phyloP scores from a whole-genome alignment of 1,139 yeast genomes.

The Geotrichum carabidarum region DNA sequence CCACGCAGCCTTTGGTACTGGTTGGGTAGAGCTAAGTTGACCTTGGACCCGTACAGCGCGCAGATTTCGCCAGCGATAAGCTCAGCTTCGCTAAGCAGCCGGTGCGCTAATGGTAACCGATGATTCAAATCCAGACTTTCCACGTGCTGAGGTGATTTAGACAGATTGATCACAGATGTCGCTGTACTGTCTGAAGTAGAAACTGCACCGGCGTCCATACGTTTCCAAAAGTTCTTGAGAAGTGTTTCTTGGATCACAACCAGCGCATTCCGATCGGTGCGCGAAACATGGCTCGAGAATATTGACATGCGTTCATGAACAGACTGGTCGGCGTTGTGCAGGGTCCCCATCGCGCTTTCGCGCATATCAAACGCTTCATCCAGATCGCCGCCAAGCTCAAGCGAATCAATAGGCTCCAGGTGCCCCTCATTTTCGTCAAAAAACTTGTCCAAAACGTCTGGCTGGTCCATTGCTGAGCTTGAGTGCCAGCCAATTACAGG shows the following conservation, averaged over 20 bases:
- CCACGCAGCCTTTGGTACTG: slow-evolving; percentile 13
- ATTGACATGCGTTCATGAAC: not conserved
- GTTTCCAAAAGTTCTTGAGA: slow-evolving; percentile 16
- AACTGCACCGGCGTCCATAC: slow-evolving; percentile 18
- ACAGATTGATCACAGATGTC: not conserved
- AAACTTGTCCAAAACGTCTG: slow-evolving; percentile 16
- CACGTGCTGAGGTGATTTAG: not conserved
- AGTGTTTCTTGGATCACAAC: slow-evolving; percentile 7
- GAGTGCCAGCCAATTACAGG: slow-evolving; percentile 6
- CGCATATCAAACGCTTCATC: not conserved
- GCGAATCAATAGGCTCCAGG: slow-evolving; percentile 2
- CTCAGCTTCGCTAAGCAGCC: slow-evolving; percentile 17
- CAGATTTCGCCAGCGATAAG: slow-evolving; percentile 20
- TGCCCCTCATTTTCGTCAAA: not conserved
- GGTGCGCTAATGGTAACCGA: not conserved
- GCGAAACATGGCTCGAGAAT: slow-evolving; percentile 2
- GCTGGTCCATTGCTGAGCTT: slow-evolving; percentile 6
- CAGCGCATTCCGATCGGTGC: slow-evolving; percentile 10
- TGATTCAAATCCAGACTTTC: not conserved
- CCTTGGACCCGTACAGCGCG: slow-evolving; percentile 18
- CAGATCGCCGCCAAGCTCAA: slow-evolving; percentile 12
- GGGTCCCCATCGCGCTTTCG: slow-evolving; percentile 7
- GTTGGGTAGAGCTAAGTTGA: slow-evolving; percentile 17
- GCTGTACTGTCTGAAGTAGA: not conserved
- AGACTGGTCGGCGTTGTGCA: not conserved